Base-by-base conservation (phyloP, 257 asterid genomes). In the Primulina huaijiensis region DNA sequence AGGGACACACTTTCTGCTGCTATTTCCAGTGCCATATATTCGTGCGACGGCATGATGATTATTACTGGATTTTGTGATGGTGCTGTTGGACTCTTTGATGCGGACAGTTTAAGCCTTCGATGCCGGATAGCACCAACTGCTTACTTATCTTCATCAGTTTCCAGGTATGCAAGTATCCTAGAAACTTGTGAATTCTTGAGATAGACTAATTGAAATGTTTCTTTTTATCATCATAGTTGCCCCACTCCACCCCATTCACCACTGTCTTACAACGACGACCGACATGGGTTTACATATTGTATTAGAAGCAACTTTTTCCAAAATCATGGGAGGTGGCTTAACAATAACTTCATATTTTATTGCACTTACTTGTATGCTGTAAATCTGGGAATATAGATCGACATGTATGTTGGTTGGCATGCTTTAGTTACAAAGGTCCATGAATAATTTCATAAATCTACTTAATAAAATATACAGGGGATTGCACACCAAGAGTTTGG, bases 41-140 rank as follows among this genome's bases (percentile, higher is more conserved):
- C 96, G 0, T 88, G 96, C 38, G 97, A 91, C 64, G 90, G 97
- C 33, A 68, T 83, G 72, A 69, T 77, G 84, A 62, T 92, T 65
- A 82, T 84, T 69, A 82, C 95, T 53, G 96, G 97, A 78, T 92
- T 90, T 75, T 79, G 88, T 59, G 96, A 92, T 57, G 98, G 97
- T 62, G 97, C 98, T 69, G 84, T 92, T 61, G 98, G 96, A 65
- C 77, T 92, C 64, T 92, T 90, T 74, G 97, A 88, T 75, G 86
- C 89, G 2, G 97, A 88, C 40, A 80, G 71, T 75, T 78, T 92
- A 57, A 76, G 76, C 73, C 98, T 90, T 55, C 86, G 90, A 16
- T 86, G 97, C 74, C 81, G 92, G 55, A 82, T 92, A 70, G 92
- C 96, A 35, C 86, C 91, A 61, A 80, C 95, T 20, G 90, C 95